Evolutionary conservation across 176 grass and related monocot species (phyloP), one percentile per base, ranked within the genome.

Genomic region (Melocanna baccifera): DNA sequence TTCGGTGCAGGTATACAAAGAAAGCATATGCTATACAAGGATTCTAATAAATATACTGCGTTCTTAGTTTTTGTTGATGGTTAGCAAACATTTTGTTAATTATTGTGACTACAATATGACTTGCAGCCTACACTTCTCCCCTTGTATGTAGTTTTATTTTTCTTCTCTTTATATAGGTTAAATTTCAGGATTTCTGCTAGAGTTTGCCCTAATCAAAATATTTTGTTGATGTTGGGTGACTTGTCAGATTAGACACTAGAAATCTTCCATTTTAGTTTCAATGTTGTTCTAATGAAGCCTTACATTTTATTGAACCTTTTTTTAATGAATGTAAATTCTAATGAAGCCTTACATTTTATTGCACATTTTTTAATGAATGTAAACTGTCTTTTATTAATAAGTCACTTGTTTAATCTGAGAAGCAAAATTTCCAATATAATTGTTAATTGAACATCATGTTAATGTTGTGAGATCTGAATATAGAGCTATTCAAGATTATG

Each of bases 391-490:
- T 30, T 69, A 39, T 82, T 15, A 45, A 82, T 67, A 71, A n/a
- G n/a, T 43, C n/a, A 41, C 52, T 41, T 40, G 32, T 6, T 43
- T 71, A 69, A 22, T 82, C 51, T 13, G 34, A 69, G 22, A 69
- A 16, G 23, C 48, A 55, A 19, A 56, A 19, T 81, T 30, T 62
- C 52, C 14, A 64, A 82, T 36, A 52, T 67, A 36, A 67, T 50
- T 29, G 25, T 64, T 50, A 50, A 34, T 34, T 79, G 28, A 23
- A 32, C 20, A 19, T 42, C 26, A 79, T 50, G 43, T 22, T 25
- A 40, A 59, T 76, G 55, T 79, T 34, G 28, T 66, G 62, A 34
- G 19, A 29, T 71, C n/a, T 69, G 65, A 70, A 81, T 42, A n/a
- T 81, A 66, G 25, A 41, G 40, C 15, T 42, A 68, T 55, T 56